Evolutionary conservation across 73 alveolate species (phyloP), one percentile per base, ranked within the genome.

Genomic region (Symbiodinium pilosum): DNA sequence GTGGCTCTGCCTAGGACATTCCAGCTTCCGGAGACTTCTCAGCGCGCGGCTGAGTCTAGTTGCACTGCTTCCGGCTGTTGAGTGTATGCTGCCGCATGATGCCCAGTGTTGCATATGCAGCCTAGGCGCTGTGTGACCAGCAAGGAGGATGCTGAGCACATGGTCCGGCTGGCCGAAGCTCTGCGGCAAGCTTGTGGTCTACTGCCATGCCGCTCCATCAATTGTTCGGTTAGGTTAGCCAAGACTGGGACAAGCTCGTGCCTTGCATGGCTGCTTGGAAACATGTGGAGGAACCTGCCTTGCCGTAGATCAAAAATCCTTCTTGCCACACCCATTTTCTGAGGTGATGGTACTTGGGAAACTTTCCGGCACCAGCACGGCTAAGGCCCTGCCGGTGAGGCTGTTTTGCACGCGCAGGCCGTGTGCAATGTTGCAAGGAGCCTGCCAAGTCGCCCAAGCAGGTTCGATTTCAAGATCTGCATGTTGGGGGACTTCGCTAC

Each of bases 231-330:
- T 1, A 88, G 95, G 44, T 56, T 51, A 42, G 97, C 81, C 75
- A 91, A 14, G 81, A 91, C 32, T 91, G 97, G 97, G 97, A 91
- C 64, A 84, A 47, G 89, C 88, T 91, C 54, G 36, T 91, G 16
- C 97, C 97, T 0, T 43, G 56, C 52, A 91, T 91, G 97, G 95
- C 36, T 7, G 24, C 95, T 12, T 11, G 4, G 59, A 39, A n/a
- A 11, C 64, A 3, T 16, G 77, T 40, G 71, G n/a, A n/a, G n/a
- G n/a, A n/a, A n/a, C n/a, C n/a, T n/a, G n/a, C n/a, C n/a, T n/a
- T n/a, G n/a, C n/a, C n/a, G n/a, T n/a, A n/a, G n/a, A n/a, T n/a
- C n/a, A n/a, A n/a, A n/a, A n/a, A n/a, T 30, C 43, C n/a, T 20
- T 69, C n/a, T n/a, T n/a, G n/a, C n/a, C n/a, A n/a, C n/a, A n/a